A percentile compares a stretch with the other conserved stretches of the same genome.
phyloP scores from a whole-genome alignment of 2,329 filamentous ascomycete species.

The Fusarium sp. region DNA sequence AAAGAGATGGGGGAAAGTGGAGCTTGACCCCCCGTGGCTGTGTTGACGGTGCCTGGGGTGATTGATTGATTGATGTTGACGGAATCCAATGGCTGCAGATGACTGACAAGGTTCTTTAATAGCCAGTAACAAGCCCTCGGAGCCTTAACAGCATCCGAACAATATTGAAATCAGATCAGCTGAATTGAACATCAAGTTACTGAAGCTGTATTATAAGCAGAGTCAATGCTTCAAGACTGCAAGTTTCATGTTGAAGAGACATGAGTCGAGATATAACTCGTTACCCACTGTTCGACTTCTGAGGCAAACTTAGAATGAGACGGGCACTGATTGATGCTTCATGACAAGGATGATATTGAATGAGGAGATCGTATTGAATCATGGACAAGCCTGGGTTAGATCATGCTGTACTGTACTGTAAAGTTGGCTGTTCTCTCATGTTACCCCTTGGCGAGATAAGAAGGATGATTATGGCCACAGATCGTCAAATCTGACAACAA shows the following conservation, averaged over 20 bases:
- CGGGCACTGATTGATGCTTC: conserved; percentile 6
- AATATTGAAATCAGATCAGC: not conserved
- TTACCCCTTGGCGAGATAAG: not conserved
- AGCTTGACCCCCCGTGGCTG: conserved; percentile 31
- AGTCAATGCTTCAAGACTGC: not conserved
- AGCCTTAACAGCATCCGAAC: not conserved
- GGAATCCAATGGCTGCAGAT: conserved; percentile 9
- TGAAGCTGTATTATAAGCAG: not conserved
- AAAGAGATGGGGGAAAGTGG: conserved; percentile 16
- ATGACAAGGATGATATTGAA: conserved; percentile 10
- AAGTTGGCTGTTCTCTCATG: not conserved
- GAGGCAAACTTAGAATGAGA: conserved; percentile 21
- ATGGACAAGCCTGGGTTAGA: not conserved
- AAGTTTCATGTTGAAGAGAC: conserved; percentile 17
- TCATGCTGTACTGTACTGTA: not conserved
- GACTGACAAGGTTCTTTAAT: not conserved
- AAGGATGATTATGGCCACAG: not conserved
- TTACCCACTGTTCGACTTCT: conserved; percentile 22
- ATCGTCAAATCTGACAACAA: conserved; percentile 1
- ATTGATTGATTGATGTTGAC: conserved; percentile 8
- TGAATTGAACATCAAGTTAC: not conserved
- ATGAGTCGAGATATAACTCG: conserved; percentile 12
- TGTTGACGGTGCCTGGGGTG: conserved; percentile 30
- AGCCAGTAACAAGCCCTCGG: not conserved
- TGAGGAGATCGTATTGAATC: not conserved